phyloP scores from a whole-genome alignment of 2,329 filamentous ascomycete species.

The Penicillium expansum region DNA sequence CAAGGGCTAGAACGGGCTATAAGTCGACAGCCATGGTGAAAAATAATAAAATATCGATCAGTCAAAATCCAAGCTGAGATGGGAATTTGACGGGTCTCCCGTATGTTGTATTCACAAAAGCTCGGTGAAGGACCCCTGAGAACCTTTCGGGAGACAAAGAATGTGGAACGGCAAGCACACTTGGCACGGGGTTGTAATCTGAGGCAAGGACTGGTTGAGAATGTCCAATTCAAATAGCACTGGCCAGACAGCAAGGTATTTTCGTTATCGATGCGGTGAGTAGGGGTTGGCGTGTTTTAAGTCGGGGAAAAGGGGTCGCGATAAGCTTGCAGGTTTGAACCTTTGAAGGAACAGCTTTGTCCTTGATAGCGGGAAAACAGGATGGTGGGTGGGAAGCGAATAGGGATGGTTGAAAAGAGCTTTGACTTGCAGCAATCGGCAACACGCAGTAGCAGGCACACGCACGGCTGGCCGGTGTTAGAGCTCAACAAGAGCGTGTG shows the following conservation, averaged over 20 bases:
- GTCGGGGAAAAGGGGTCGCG: slow-evolving; percentile 10
- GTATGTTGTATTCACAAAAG: slow-evolving; percentile 15
- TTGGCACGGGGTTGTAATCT: slow-evolving; percentile 11
- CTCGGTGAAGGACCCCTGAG: slow-evolving; percentile 16
- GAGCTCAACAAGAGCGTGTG: slow-evolving; percentile 21
- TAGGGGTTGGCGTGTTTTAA: slow-evolving; percentile 6
- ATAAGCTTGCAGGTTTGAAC: slow-evolving; percentile 21
- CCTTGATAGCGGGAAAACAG: background rate
- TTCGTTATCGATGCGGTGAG: slow-evolving; percentile 27
- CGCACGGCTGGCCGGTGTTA: slow-evolving; percentile 19
- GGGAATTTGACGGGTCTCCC: slow-evolving; percentile 12
- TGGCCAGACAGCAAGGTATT: slow-evolving; percentile 1
- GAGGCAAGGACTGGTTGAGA: slow-evolving; percentile 13
- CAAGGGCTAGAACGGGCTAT: slow-evolving; percentile 24
- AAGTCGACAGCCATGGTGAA: slow-evolving; percentile 34
- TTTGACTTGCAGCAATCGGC: slow-evolving; percentile 12
- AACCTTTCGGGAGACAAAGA: slow-evolving; percentile 10
- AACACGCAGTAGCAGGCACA: slow-evolving; percentile 11
- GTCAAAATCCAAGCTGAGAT: slow-evolving; percentile 17
- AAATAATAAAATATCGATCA: slow-evolving; percentile 19
- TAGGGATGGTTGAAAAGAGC: slow-evolving; percentile 6
- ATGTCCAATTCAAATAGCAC: slow-evolving; percentile 10
- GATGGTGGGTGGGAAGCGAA: slow-evolving; percentile 15
- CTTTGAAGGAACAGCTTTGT: slow-evolving; percentile 1
- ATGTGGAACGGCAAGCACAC: slow-evolving; percentile 9